phyloP scores from a whole-genome alignment of 2,329 filamentous ascomycete genomes.

The Talaromyces rugulosus region DNA sequence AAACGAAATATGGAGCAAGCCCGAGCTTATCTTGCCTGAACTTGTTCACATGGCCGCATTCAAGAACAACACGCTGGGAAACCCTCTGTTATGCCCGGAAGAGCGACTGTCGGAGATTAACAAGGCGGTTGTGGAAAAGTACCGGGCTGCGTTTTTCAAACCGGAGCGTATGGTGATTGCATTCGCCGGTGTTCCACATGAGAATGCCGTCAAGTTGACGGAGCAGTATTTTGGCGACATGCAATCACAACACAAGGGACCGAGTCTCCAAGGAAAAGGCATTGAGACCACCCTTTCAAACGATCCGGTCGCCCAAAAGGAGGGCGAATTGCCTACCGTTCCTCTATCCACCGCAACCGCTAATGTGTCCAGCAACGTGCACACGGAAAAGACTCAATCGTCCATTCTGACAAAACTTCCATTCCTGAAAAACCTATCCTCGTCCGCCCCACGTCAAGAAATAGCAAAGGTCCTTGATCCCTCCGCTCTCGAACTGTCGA shows the following conservation, averaged over 20 bases:
- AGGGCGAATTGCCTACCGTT: slow-evolving; percentile 31
- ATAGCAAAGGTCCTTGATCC: slow-evolving; percentile 53
- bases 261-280: slow-evolving; percentile 51
- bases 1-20: slow-evolving; percentile 94
- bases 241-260: slow-evolving; percentile 50
- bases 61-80: slow-evolving; percentile 92
- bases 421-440: slow-evolving; percentile 85
- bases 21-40: slow-evolving; percentile 91
- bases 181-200: slow-evolving; percentile 85
- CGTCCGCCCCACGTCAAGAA: slow-evolving; percentile 59
- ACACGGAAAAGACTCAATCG: slow-evolving; percentile 46
- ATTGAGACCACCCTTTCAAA: slow-evolving; percentile 51
- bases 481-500: slow-evolving; percentile 38
- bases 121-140: slow-evolving; percentile 67
- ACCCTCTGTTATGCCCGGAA: slow-evolving; percentile 84
- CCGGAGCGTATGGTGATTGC: slow-evolving; percentile 92
- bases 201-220: slow-evolving; percentile 71
- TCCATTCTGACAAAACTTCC: slow-evolving; percentile 77
- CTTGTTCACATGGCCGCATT: slow-evolving; percentile 93
- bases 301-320: slow-evolving; percentile 22
- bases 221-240: slow-evolving; percentile 91
- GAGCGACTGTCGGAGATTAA: slow-evolving; percentile 76
- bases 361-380: slow-evolving; percentile 29
- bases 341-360: slow-evolving; percentile 40
- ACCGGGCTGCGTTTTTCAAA: slow-evolving; percentile 77